Evolutionary conservation across 495 filamentous ascomycete genomes (phyloP).

Genomic region (Amphirosellinia nigrospora): DNA sequence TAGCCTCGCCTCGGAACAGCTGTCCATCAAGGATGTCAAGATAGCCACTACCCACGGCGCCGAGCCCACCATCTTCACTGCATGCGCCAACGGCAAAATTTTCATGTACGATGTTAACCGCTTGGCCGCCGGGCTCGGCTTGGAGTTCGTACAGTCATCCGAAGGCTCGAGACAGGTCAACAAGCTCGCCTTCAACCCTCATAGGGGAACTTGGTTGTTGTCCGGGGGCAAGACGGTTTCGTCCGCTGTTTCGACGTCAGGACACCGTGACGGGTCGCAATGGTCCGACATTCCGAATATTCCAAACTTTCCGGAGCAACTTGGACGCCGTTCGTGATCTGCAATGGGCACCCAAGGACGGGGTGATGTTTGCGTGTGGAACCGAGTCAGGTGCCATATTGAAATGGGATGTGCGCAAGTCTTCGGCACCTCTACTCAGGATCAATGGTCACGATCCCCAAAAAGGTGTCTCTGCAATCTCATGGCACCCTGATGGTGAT

Average conservation of each 20-base stretch:
- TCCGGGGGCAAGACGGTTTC: conserved; percentile 93
- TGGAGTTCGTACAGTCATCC: conserved; percentile 72
- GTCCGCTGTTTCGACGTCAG: conserved; percentile 69
- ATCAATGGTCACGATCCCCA: conserved; percentile 79
- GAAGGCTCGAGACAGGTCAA: conserved; percentile 94
- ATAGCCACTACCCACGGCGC: conserved; percentile 66
- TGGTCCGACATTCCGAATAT: conserved; percentile 50
- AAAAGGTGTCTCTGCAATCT: conserved; percentile 77
- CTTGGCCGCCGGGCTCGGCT: conserved; percentile 54
- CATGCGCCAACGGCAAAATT: conserved; percentile 84
- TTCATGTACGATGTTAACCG: conserved; percentile 84
- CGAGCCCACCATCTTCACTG: conserved; percentile 72
- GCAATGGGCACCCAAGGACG: conserved; percentile 86
- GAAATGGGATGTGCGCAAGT: conserved; percentile 61
- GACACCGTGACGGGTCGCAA: conserved; percentile 42
- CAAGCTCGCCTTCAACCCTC: conserved; percentile 87
- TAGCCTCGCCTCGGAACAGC: conserved; percentile 66
- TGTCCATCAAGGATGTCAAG: conserved; percentile 83
- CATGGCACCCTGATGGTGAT: conserved; percentile 96
- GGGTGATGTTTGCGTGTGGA: conserved; percentile 83
- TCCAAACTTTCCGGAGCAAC: conserved; percentile 56
- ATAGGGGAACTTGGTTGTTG: conserved; percentile 74
- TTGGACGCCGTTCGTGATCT: conserved; percentile 85
- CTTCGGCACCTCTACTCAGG: conserved; percentile 59
- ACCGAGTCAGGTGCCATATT: conserved; percentile 82